Conservation (phyloP, 208 protist species). For the Acanthamoeba culbertsoni region DNA sequence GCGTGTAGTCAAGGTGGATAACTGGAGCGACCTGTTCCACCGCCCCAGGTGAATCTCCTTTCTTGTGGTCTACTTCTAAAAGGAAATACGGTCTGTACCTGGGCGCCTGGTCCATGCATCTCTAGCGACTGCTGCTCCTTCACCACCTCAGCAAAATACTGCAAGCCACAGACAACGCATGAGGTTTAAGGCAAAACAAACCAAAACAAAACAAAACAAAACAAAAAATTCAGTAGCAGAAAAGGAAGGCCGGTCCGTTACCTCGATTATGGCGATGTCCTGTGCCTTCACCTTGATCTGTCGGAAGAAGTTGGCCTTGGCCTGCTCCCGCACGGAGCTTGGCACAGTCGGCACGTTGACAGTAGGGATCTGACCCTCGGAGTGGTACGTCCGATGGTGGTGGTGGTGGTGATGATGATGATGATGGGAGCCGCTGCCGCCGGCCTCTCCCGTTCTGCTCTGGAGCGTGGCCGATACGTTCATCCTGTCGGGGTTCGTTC, state of each 20-base stretch:
- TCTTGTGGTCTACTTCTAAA: background rate
- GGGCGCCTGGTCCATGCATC: slow-evolving; percentile 29
- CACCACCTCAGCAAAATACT: slow-evolving; percentile 59
- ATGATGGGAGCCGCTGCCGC: background rate
- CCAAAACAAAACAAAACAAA: too few relatives aligned
- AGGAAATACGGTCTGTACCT: background rate
- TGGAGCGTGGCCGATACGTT: background rate
- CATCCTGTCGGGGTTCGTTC: background rate
- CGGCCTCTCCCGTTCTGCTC: background rate
- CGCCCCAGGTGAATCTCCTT: background rate
- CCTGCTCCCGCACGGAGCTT: background rate
- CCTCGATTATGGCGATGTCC: slow-evolving; percentile 42
- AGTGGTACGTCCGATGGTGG: background rate
- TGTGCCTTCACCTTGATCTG: slow-evolving; percentile 18
- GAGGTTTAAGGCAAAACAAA: background rate
- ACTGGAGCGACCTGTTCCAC: background rate
- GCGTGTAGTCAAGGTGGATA: slow-evolving; percentile 49
- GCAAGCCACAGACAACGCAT: background rate
- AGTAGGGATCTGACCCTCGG: background rate
- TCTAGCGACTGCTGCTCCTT: slow-evolving; percentile 52
- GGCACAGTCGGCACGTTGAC: background rate
- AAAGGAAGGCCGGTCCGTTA: background rate
- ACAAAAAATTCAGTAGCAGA: too few relatives aligned
- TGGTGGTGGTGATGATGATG: background rate
- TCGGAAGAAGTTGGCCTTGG: background rate